These are phyloP conservation scores for Cercospora janseana DNA, from an alignment of 2,329 filamentous ascomycete genomes.

Conservation along the genomic window DNA sequence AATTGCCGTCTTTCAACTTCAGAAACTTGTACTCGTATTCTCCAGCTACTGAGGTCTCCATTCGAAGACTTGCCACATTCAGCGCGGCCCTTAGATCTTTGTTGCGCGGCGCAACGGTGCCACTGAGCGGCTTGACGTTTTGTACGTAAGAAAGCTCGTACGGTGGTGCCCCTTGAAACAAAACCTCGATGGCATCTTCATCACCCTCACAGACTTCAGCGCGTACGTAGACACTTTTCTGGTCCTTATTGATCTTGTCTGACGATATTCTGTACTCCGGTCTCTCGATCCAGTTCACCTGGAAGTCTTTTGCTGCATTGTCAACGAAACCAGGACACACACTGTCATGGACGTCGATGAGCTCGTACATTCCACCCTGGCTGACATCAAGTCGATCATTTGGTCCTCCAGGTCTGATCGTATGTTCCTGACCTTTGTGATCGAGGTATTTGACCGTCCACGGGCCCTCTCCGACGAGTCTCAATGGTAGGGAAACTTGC, in stretches of 20 bases:
- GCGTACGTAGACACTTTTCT: slow-evolving; percentile 63
- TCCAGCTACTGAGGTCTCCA: slow-evolving; percentile 83
- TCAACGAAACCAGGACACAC: slow-evolving; percentile 83
- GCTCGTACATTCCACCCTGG: slow-evolving; percentile 68
- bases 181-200: slow-evolving; percentile 81
- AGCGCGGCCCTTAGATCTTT: slow-evolving; percentile 76
- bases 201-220: slow-evolving; percentile 90
- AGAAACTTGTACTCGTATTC: slow-evolving; percentile 83
- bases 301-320: slow-evolving; percentile 67
- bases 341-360: slow-evolving; percentile 72
- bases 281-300: slow-evolving; percentile 80
- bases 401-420: slow-evolving; percentile 40
- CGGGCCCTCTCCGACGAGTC: slow-evolving; percentile 79
- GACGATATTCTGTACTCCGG: slow-evolving; percentile 65
- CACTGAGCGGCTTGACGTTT: slow-evolving; percentile 66
- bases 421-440: slow-evolving; percentile 37
- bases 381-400: slow-evolving; percentile 36
- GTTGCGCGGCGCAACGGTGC: slow-evolving; percentile 60
- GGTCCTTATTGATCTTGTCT: slow-evolving; percentile 58
- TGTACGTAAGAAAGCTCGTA: slow-evolving; percentile 82
- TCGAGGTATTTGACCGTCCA: slow-evolving; percentile 75
- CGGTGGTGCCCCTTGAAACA: slow-evolving; percentile 73
- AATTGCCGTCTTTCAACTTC: slow-evolving; percentile 79
- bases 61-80: slow-evolving; percentile 71
- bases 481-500: slow-evolving; percentile 71